Evolutionary conservation across 306 rosid genomes (phyloP), one percentile per base, ranked within the genome.

Genomic region (Potentilla sterilis): DNA sequence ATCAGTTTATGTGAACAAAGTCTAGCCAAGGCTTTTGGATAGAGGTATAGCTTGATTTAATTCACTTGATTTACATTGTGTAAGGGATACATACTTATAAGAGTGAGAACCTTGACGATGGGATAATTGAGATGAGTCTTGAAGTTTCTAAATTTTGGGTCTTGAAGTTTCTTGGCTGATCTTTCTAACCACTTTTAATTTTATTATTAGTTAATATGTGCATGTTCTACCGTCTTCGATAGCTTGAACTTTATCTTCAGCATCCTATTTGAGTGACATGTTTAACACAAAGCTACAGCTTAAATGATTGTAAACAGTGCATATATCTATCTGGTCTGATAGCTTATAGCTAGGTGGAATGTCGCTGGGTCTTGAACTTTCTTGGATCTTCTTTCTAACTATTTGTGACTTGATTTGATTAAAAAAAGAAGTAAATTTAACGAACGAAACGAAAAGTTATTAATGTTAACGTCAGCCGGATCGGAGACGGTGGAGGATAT

Each of bases 211-310:
- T n/a, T n/a, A 16, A 7, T 58, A 10, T 24, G 11, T 3, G 3
- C 4, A 15, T 18, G 82, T 78, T 87, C 87, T 77, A 85, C 78
- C 38, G 54, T 55, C 44, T 81, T 85, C 87, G 63, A n/a, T 10
- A 18, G 11, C n/a, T 38, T 35, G 40, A 41, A 35, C 65, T 13
- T 6, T 35, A 21, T 44, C 40, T 61, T 70, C 73, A 76, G 78
- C 43, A 37, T 76, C 82, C 83, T 83, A 15, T 74, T 35, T 19
- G 63, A 57, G 58, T 15, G 22, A 51, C 51, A 11, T 46, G 51
- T 46, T 46, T 11, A 52, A 52, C 28, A 19, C 58, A 18, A 4
- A 52, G 58, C 24, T 28, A 28, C 1, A 57, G 21, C 22, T 18
- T 52, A 18, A 54, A 7, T 54, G 32, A 19, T n/a, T 7, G 28